Conservation (phyloP, 108 stramenopile genomes). For the Discostella stelligeroides region DNA sequence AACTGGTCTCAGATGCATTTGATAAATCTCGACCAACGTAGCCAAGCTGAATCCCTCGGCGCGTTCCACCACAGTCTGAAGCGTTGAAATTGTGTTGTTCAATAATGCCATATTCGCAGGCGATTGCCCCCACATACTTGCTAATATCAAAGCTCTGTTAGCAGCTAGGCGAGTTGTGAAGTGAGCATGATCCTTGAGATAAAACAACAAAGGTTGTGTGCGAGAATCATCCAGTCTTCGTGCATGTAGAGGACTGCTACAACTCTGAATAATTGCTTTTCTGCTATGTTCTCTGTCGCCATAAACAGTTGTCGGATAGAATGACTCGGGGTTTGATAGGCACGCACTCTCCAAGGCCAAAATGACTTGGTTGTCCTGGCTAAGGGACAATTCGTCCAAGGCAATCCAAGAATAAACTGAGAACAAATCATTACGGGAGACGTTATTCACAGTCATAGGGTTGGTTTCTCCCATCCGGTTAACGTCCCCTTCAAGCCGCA, state of each 20-base stretch:
- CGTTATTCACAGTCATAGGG: slow-evolving; percentile 68
- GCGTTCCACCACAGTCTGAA: slow-evolving; percentile 51
- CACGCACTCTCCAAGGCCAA: slow-evolving; percentile 72
- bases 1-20: slow-evolving; percentile 61
- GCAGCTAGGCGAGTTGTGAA: slow-evolving; percentile 56
- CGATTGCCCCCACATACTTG: slow-evolving; percentile 56
- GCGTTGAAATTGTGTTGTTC: slow-evolving; percentile 49
- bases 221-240: slow-evolving; percentile 27
- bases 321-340: slow-evolving; percentile 54
- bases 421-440: slow-evolving; percentile 59
- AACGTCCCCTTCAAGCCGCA: slow-evolving; percentile 63
- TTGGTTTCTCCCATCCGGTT: slow-evolving; percentile 53
- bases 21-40: slow-evolving; percentile 71
- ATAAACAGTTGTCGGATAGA: slow-evolving; percentile 64
- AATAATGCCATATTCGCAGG: slow-evolving; percentile 57
- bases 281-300: slow-evolving; percentile 50
- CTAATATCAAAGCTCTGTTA: slow-evolving; percentile 74
- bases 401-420: slow-evolving; percentile 82
- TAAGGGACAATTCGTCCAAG: slow-evolving; percentile 71
- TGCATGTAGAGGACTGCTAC: slow-evolving; percentile 20
- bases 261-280: slow-evolving; percentile 36
- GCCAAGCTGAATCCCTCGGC: slow-evolving; percentile 32
- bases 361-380: slow-evolving; percentile 63
- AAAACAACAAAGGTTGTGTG: slow-evolving; percentile 41
- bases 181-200: slow-evolving; percentile 42